Base-by-base conservation (phyloP, 2,329 filamentous ascomycete species). In the Fusarium odoratissimum region DNA sequence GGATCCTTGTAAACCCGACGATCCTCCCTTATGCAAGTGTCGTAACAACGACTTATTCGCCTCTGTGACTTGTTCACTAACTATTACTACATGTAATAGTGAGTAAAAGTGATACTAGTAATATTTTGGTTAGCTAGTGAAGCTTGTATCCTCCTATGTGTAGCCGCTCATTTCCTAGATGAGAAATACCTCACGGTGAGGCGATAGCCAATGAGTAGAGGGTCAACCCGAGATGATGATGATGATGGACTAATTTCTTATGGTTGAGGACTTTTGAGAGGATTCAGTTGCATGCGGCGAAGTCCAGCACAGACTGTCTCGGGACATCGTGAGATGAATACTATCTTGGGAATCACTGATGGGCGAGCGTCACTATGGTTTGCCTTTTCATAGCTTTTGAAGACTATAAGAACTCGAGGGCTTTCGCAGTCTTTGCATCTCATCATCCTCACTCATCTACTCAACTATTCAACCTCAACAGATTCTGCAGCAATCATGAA, bases 371-470 rank as follows among this genome's bases (percentile, higher is more conserved):
- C 0, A 14, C 17, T 12, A 3, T 6, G 7, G 5, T 8, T 31
- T 1, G 1, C 5, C 8, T 8, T 1, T 3, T 12, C 11, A 0
- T 1, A 0, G 0, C 17, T 42, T 0, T 21, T 33, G 8, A 23
- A 11, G 10, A 17, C 21, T 66, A 66, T 64, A 66, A 66, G 19
- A 57, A 14, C 7, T 16, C 30, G 11, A 35, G 8, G 1, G 0
- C 16, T 23, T 13, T 49, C 30, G 8, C 46, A 23, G 0, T 8
- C 5, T 14, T 23, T 19, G 0, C 16, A 4, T 6, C 33, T 62
- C 40, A 65, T 48, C 59, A 41, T 23, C 17, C 31, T 28, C 37
- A 48, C 12, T 7, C 41, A 40, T 19, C 46, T 3, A 44, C 16
- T 14, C 23, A 25, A 10, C 17, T 14, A 14, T 19, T 0, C 31